Conservation (phyloP, 169 alveolate species). For the Plasmodium sp. region DNA sequence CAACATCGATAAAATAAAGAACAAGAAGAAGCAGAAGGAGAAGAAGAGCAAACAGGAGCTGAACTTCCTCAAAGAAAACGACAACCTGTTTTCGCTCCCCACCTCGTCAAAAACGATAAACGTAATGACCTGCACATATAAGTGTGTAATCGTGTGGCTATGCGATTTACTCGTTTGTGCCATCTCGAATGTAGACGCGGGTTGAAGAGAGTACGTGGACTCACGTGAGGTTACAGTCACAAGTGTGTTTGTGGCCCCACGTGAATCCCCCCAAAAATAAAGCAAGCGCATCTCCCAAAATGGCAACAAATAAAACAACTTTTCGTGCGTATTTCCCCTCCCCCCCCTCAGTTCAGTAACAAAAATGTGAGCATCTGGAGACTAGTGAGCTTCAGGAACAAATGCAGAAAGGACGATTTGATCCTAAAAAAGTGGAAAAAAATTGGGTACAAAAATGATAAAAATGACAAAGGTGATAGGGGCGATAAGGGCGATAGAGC, state of each 20-base stretch:
- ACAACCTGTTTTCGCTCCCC: constrained; percentile 66
- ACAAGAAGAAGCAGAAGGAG: constrained; percentile 64
- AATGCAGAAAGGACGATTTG: constrained; percentile 83
- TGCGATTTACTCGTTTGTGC: background rate
- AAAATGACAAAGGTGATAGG: background rate
- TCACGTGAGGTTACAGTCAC: background rate
- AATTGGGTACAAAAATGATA: constrained; percentile 75
- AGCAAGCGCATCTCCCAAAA: background rate
- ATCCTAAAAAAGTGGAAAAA: constrained; percentile 83
- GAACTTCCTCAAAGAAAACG: constrained; percentile 40
- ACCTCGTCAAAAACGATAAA: constrained; percentile 65
- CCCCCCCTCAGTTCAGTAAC: constrained; percentile 28
- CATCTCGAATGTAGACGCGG: background rate
- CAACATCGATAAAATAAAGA: constrained; percentile 54
- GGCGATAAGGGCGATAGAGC: background rate
- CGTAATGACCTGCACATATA: background rate
- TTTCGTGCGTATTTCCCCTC: background rate
- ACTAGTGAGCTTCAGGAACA: constrained; percentile 80
- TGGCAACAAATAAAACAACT: background rate
- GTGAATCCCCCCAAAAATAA: background rate
- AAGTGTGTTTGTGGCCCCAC: background rate
- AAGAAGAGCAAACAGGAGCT: constrained; percentile 64
- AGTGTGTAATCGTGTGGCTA: background rate
- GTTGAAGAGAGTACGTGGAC: background rate
- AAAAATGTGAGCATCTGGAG: constrained; percentile 80